phyloP scores from a whole-genome alignment of 805 yeast genomes.

The Teunomyces panamensis region DNA sequence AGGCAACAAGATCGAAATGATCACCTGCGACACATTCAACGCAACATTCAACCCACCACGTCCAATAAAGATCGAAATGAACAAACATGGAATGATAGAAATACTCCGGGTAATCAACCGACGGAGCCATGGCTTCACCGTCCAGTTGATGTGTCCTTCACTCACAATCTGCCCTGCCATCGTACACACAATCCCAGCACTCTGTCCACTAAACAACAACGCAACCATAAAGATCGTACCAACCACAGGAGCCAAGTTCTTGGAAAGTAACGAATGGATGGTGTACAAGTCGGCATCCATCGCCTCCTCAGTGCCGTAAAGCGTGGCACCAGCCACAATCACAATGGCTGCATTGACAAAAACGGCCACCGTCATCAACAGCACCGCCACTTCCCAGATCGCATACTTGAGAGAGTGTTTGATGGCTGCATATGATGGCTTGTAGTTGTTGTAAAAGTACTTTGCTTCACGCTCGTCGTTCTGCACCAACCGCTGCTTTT shows the following conservation, averaged over 20 bases:
- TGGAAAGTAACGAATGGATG: constrained; percentile 62
- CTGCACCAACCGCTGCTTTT: constrained; percentile 4
- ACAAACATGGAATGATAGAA: constrained; percentile 77
- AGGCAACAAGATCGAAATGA: constrained; percentile 77
- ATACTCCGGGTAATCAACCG: constrained; percentile 74
- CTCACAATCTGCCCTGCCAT: constrained; percentile 91
- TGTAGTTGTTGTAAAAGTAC: constrained; percentile 45
- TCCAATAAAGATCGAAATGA: constrained; percentile 70
- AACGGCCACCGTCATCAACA: constrained; percentile 76
- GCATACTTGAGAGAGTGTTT: constrained; percentile 69
- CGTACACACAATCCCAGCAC: constrained; percentile 91
- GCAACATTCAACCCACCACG: constrained; percentile 67
- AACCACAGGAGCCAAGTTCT: constrained; percentile 65
- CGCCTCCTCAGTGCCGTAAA: constrained; percentile 63
- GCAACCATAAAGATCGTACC: constrained; percentile 87
- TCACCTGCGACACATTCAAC: constrained; percentile 82
- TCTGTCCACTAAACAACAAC: constrained; percentile 77
- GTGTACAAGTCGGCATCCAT: constrained; percentile 80
- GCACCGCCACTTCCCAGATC: constrained; percentile 63
- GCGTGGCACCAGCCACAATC: constrained; percentile 76
- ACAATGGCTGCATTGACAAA: constrained; percentile 84
- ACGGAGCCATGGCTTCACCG: constrained; percentile 73
- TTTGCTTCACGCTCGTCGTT: constrained; percentile 20
- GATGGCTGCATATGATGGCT: constrained; percentile 73
- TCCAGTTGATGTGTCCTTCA: constrained; percentile 89